These are phyloP conservation scores for Globisporangium cederbergense DNA, from an alignment of 352 stramenopile genomes.

Conservation along the genomic window DNA sequence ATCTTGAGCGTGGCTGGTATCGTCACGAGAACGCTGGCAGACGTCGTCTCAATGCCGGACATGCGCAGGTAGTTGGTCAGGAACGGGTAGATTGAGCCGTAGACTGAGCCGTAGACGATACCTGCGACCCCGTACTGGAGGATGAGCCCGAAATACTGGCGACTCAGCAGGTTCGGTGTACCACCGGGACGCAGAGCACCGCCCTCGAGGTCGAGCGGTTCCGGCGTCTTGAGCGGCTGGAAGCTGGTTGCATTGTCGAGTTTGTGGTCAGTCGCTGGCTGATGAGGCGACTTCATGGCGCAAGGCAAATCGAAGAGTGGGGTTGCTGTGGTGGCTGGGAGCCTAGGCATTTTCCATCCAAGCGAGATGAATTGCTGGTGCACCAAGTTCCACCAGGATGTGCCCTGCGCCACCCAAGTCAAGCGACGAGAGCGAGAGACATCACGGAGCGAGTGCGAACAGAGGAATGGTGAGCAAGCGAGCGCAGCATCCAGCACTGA, in stretches of 20 bases:
- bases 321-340: not conserved
- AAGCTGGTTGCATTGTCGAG: constrained; percentile 1
- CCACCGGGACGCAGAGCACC: constrained; percentile 19
- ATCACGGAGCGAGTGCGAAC: too few species aligned
- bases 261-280: not conserved
- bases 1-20: constrained; percentile 29
- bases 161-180: constrained; percentile 18
- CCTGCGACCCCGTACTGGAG: constrained; percentile 25
- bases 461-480: too few species aligned
- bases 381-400: too few species aligned
- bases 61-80: constrained; percentile 21
- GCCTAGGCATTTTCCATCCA: too few species aligned
- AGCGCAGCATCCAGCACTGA: too few species aligned
- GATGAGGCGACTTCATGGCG: constrained; percentile 1
- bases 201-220: constrained; percentile 10
- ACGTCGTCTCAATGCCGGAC: constrained; percentile 16
- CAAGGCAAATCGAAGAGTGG: not conserved
- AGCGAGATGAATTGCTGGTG: too few species aligned
- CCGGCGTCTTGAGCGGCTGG: constrained; percentile 11
- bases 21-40: constrained; percentile 25
- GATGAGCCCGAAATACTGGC: constrained; percentile 22
- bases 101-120: constrained; percentile 22
- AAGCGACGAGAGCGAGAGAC: too few species aligned
- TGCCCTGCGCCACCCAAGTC: too few species aligned
- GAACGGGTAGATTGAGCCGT: constrained; percentile 15